Evolutionary conservation across 2,329 filamentous ascomycete genomes (phyloP), one percentile per base, ranked within the genome.

Genomic region (Colletotrichum sp.): DNA sequence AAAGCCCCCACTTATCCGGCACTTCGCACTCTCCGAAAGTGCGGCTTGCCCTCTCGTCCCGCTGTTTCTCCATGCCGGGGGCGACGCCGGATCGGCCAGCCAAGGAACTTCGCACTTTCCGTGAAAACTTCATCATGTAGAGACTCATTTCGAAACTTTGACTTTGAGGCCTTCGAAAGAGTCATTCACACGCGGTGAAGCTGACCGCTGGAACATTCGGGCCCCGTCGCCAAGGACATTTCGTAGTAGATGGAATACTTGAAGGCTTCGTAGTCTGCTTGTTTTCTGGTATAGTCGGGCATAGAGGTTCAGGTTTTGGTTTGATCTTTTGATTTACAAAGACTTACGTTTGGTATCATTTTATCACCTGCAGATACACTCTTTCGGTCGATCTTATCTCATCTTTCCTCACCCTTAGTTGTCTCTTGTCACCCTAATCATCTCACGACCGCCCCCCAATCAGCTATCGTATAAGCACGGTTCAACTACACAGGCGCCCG

Each of bases 21-120:
- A 30, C 30, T 72, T 75, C 69, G 72, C 68, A 72, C 61, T 64
- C 8, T 72, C 69, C 72, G 68, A 74, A 74, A 71, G 60, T 74
- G 72, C 68, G 72, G 52, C 9, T n/a, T 16, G 25, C 13, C 22
- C n/a, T 12, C 48, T 2, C 8, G 57, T 19, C 28, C 30, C 13
- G 57, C n/a, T 30, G 55, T 39, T 57, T 28, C 19, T 19, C 0
- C 16, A 28, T 16, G 16, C 34, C 11, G 32, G 52, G 44, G 28
- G 25, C 48, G 25, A 60, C 34, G 15, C 48, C 44, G 34, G 68
- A 30, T 52, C 15, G 34, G 61, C 39, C 16, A 27, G 32, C 27
- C 34, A 68, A 44, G 32, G 44, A 9, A 57, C 39, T 36, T 68
- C 64, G 73, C 64, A 52, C 39, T 65, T 68, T 73, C 27, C 70